Evolutionary conservation across 257 asterid genomes (phyloP).

Genomic region (Solanum sitiens): DNA sequence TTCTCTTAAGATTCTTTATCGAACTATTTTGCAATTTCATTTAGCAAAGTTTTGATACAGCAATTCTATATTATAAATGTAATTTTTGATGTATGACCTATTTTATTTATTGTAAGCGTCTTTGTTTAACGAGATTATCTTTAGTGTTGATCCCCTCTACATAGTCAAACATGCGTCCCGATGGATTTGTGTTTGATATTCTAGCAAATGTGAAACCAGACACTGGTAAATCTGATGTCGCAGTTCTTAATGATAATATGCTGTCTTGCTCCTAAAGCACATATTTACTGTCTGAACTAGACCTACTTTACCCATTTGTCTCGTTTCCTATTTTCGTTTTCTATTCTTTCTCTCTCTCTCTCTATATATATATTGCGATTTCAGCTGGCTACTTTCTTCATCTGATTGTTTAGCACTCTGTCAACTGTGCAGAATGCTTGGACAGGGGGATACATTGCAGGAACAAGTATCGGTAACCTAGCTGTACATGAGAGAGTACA

Average conservation of each 20-base stretch:
- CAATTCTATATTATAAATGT: not conserved
- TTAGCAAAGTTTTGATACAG: not conserved
- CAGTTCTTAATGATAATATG: not conserved
- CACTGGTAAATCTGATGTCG: not conserved
- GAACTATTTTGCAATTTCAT: not conserved
- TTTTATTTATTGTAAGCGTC: not conserved
- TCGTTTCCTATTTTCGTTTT: not conserved
- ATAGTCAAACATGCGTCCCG: not conserved
- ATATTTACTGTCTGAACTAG: not conserved
- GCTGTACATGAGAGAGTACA: not conserved
- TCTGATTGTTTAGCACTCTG: not conserved
- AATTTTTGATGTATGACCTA: not conserved
- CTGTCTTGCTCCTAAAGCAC: not conserved
- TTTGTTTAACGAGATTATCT: not conserved
- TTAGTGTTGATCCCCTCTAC: not conserved
- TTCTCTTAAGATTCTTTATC: not conserved
- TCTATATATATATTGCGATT: not conserved
- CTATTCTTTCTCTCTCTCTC: not conserved
- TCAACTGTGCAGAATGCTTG: conserved; percentile 63
- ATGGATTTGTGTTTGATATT: not conserved
- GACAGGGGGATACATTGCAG: conserved; percentile 93
- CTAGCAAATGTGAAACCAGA: not conserved
- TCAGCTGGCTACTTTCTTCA: not conserved
- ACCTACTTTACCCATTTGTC: not conserved
- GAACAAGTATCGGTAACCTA: conserved; percentile 58